These are phyloP conservation scores for Ochromonas danica DNA, from an alignment of 108 stramenopile genomes.

Conservation along the genomic window DNA sequence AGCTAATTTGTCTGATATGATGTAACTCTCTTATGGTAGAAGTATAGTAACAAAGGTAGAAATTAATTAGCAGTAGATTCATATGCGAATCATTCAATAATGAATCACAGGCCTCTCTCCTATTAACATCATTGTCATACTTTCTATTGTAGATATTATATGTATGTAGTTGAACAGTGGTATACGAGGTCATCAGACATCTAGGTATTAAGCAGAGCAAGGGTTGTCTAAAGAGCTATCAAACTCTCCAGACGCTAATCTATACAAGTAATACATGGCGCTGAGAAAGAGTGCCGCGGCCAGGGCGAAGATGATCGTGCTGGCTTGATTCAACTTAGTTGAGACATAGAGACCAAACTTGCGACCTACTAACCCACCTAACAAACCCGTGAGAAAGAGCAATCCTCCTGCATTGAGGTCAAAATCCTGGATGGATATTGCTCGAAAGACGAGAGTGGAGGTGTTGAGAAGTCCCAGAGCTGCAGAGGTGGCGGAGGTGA, in stretches of 20 bases:
- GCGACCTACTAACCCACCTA: slow-evolving; percentile 1
- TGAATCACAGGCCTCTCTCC: no score
- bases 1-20: no score
- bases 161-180: no score
- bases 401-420: background rate
- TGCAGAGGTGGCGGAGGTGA: background rate
- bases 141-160: no score
- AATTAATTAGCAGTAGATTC: no score
- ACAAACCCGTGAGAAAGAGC: background rate
- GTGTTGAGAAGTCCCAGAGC: background rate
- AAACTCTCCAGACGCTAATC: background rate
- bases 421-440: background rate
- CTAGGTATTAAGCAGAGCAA: no score
- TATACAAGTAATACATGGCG: background rate
- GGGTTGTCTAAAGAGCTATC: no score
- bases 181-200: no score
- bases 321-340: background rate
- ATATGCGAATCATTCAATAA: no score
- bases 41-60: no score
- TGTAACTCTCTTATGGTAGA: no score
- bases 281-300: background rate
- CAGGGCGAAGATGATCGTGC: background rate
- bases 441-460: background rate
- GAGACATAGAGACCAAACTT: background rate
- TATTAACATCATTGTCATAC: no score